Conservation (phyloP, 495 filamentous ascomycete genomes). For the Penicillium silybi region DNA sequence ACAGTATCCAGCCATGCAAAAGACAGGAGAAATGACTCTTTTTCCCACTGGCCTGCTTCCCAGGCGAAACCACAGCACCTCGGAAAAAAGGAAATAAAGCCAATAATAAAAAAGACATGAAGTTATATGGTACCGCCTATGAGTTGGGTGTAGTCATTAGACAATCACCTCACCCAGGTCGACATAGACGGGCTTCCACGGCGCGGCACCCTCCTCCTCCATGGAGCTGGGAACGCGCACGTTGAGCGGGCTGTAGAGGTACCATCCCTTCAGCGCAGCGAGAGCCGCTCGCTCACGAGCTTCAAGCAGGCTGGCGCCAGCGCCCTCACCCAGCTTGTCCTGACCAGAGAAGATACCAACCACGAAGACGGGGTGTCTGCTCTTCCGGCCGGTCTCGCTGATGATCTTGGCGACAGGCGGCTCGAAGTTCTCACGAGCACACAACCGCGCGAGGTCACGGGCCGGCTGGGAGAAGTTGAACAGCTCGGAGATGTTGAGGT, state of each 20-base stretch:
- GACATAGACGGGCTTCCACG: slow-evolving; percentile 80
- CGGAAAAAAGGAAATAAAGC: slow-evolving; percentile 20
- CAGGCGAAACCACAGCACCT: slow-evolving; percentile 28
- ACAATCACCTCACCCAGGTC: slow-evolving; percentile 88
- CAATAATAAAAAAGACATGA: slow-evolving; percentile 23
- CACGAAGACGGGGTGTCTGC: slow-evolving; percentile 83
- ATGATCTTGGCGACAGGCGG: slow-evolving; percentile 79
- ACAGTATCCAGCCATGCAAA: slow-evolving; percentile 40
- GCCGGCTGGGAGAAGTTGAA: slow-evolving; percentile 83
- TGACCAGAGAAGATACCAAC: slow-evolving; percentile 87
- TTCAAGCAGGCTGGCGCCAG: slow-evolving; percentile 68
- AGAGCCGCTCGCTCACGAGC: slow-evolving; percentile 76
- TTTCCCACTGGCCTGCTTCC: slow-evolving; percentile 23
- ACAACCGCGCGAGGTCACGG: slow-evolving; percentile 73
- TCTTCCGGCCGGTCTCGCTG: slow-evolving; percentile 80
- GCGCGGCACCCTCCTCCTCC: slow-evolving; percentile 57
- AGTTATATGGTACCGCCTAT: slow-evolving; percentile 24
- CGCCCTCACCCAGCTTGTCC: slow-evolving; percentile 85
- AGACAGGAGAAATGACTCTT: slow-evolving; percentile 21
- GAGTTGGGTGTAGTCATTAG: slow-evolving; percentile 33
- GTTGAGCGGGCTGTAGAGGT: slow-evolving; percentile 78
- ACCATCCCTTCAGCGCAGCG: slow-evolving; percentile 86
- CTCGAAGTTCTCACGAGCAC: slow-evolving; percentile 85
- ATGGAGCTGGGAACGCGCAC: slow-evolving; percentile 76
- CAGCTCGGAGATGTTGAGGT: slow-evolving; percentile 67